Evolutionary conservation across 2,329 filamentous ascomycete species (phyloP).

Genomic region (Ophiostoma angusticollis): DNA sequence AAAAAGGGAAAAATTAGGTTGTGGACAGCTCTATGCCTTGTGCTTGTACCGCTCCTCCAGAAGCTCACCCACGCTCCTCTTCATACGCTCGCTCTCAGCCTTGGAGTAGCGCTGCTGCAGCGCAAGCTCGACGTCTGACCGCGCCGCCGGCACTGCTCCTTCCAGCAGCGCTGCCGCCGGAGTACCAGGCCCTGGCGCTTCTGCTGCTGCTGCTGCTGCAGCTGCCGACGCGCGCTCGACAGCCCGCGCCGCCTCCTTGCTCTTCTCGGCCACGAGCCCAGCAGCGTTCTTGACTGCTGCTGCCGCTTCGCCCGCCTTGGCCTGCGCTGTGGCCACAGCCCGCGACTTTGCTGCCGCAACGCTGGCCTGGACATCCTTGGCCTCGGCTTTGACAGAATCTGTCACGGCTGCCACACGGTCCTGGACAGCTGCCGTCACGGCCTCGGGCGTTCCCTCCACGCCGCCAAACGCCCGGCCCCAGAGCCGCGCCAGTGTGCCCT

Average conservation of each 20-base stretch:
- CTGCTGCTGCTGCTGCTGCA: too few relatives aligned
- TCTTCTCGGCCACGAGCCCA: conserved; percentile 28
- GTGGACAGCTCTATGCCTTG: conserved; percentile 1
- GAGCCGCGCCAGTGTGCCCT: conserved; percentile 33
- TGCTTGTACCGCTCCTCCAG: conserved; percentile 42
- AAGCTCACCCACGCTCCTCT: conserved; percentile 39
- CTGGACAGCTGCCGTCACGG: conserved; percentile 16
- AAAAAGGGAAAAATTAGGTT: conserved; percentile 2
- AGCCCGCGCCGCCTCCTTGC: too few relatives aligned
- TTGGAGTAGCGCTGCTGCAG: conserved; percentile 39
- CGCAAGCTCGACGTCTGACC: conserved; percentile 34
- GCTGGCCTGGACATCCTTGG: conserved; percentile 11
- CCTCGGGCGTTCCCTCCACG: conserved; percentile 22
- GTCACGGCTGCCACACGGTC: conserved; percentile 14
- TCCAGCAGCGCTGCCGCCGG: too few relatives aligned
- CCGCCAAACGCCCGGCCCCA: conserved; percentile 29
- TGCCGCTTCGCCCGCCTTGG: conserved; percentile 22
- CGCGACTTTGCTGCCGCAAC: conserved; percentile 7
- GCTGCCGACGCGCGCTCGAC: too few relatives aligned
- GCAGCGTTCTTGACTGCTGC: conserved; percentile 27
- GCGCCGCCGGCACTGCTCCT: conserved; percentile 11
- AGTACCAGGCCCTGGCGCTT: too few relatives aligned
- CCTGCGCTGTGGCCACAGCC: conserved; percentile 16
- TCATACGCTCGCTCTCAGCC: conserved; percentile 22
- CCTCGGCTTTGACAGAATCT: conserved; percentile 22